phyloP scores from a whole-genome alignment of 1,284 basidiomycete genomes.

The Cryptococcus deneoformans region DNA sequence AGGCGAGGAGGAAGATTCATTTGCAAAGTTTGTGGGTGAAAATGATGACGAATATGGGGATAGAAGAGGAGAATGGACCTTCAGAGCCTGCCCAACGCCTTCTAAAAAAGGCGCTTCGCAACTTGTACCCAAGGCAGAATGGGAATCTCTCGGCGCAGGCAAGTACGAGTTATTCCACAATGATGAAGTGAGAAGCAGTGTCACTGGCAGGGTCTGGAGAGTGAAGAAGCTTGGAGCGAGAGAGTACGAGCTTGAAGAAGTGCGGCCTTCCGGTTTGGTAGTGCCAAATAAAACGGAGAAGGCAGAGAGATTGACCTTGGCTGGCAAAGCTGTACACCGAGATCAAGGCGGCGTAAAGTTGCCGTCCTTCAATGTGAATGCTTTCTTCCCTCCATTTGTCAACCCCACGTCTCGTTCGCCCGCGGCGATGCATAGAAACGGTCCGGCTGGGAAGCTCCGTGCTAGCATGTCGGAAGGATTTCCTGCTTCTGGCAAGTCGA shows the following conservation, averaged over 20 bases:
- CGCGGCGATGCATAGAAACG: background rate
- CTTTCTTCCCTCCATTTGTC: background rate
- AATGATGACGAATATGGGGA: constrained; percentile 51
- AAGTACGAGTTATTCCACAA: constrained; percentile 37
- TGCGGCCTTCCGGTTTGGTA: constrained; percentile 3
- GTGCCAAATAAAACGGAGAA: constrained; percentile 1
- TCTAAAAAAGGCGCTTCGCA: background rate
- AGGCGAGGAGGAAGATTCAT: constrained; percentile 48
- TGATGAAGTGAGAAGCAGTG: constrained; percentile 39
- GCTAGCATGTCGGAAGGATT: constrained; percentile 1
- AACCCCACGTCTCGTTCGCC: background rate
- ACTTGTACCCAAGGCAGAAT: constrained; percentile 28
- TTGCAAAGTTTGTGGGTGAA: constrained; percentile 51
- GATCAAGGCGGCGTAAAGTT: constrained; percentile 47
- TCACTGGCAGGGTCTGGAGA: constrained; percentile 38
- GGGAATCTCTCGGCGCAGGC: constrained; percentile 46
- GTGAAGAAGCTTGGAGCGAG: constrained; percentile 27
- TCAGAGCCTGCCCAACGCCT: constrained; percentile 25
- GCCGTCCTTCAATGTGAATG: constrained; percentile 5
- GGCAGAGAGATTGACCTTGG: constrained; percentile 24
- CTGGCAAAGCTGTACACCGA: constrained; percentile 37
- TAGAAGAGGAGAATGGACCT: constrained; percentile 52
- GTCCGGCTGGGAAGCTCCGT: background rate
- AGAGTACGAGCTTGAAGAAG: constrained; percentile 44
- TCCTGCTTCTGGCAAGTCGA: background rate